phyloP scores from a whole-genome alignment of 2,329 filamentous ascomycete species.

The Immersiporthe knoxdaviesiana region DNA sequence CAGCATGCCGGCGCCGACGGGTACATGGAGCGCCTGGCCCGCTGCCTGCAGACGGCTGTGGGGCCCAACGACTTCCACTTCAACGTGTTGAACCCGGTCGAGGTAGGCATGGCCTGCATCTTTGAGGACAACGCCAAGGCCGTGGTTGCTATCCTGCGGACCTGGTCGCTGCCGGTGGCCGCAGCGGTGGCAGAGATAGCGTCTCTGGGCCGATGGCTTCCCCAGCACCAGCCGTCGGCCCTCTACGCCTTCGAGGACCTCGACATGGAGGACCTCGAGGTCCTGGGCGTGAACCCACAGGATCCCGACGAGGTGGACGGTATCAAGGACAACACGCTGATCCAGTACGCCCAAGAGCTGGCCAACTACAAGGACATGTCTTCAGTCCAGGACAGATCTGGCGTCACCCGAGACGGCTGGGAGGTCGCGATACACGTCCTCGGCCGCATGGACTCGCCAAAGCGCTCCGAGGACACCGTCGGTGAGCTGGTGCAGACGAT shows the following conservation, averaged over 20 bases:
- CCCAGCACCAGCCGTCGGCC: conserved; percentile 57
- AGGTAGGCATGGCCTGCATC: conserved; percentile 79
- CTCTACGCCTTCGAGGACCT: conserved; percentile 66
- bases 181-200: conserved; percentile 82
- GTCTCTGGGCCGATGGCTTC: conserved; percentile 81
- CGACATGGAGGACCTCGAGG: conserved; percentile 82
- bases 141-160: conserved; percentile 72
- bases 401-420: conserved; percentile 71
- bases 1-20: conserved; percentile 58
- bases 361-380: conserved; percentile 58
- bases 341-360: conserved; percentile 73
- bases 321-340: conserved; percentile 78
- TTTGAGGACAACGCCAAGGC: conserved; percentile 83
- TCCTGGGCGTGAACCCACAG: conserved; percentile 69
- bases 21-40: conserved; percentile 74
- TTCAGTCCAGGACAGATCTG: conserved; percentile 37
- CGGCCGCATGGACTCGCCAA: conserved; percentile 75
- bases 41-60: conserved; percentile 71
- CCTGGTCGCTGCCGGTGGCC: conserved; percentile 80
- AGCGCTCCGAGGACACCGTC: conserved; percentile 73
- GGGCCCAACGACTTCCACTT: conserved; percentile 71
- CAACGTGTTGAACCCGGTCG: conserved; percentile 73
- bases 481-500: conserved; percentile 70
- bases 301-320: conserved; percentile 64
- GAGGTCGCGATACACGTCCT: conserved; percentile 84